These are phyloP conservation scores for Cutaneotrichosporon arboriforme DNA, from an alignment of 1,284 basidiomycete species.

Conservation along the genomic window DNA sequence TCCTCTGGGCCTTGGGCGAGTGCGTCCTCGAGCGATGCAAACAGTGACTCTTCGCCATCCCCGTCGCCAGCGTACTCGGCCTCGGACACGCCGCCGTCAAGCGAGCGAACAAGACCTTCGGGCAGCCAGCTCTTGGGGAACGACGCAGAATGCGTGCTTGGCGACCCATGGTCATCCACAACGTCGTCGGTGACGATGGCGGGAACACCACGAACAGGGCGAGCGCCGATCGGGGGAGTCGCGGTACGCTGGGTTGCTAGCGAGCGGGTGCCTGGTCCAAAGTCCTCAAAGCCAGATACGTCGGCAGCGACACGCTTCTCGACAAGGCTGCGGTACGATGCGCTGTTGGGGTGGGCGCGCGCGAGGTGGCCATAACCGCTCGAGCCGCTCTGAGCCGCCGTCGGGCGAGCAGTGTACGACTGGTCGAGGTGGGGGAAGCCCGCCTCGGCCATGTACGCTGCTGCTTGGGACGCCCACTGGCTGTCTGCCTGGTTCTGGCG, in stretches of 20 bases:
- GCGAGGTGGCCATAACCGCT: constrained; percentile 30
- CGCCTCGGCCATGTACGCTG: constrained; percentile 45
- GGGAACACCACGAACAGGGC: neutral
- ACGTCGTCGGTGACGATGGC: neutral
- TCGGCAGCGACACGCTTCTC: constrained; percentile 21
- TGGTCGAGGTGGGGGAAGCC: constrained; percentile 43
- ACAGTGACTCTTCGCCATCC: constrained; percentile 11
- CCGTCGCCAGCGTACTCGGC: constrained; percentile 20
- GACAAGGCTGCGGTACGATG: constrained; percentile 23
- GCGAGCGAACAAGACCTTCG: constrained; percentile 46
- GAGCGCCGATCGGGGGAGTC: constrained; percentile 5
- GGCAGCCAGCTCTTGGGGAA: constrained; percentile 46
- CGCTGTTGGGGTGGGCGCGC: constrained; percentile 19
- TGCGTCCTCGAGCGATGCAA: constrained; percentile 6
- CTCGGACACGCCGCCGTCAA: constrained; percentile 25
- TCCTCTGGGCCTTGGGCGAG: constrained; percentile 1
- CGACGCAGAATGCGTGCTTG: constrained; percentile 44
- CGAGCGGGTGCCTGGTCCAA: constrained; percentile 39
- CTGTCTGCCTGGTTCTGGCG: constrained; percentile 27
- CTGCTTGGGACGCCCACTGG: constrained; percentile 42
- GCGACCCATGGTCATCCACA: constrained; percentile 41
- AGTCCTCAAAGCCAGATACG: constrained; percentile 46
- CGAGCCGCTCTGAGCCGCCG: constrained; percentile 12
- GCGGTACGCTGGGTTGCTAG: constrained; percentile 9
- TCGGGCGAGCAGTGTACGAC: constrained; percentile 40